Evolutionary conservation across 2,329 filamentous ascomycete species (phyloP), one percentile per base, ranked within the genome.

Genomic region (Claviceps sp.): DNA sequence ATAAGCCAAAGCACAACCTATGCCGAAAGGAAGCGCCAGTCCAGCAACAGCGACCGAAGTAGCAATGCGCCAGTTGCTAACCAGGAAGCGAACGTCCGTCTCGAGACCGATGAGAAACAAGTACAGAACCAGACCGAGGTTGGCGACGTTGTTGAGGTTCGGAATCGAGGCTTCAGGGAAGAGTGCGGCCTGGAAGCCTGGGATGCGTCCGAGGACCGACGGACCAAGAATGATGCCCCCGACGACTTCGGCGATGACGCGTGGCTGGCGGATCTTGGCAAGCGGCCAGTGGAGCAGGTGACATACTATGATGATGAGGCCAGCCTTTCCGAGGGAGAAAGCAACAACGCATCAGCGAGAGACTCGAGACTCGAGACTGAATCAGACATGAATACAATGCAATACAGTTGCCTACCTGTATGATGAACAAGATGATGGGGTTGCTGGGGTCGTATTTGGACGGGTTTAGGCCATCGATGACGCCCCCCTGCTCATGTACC

Each of bases 41-140:
- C 89, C 89, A 4, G 84, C 81, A 0, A 89, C 69, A 1, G 86
- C 87, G 2, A 95, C 89, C 59, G 81, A 85, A 17, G 85, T 66
- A 0, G 89, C 89, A 4, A 89, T 74, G 46, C 78, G 80, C 89
- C 89, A 95, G 62, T 95, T 94, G 61, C 77, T 81, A 30, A 82
- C 68, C 54, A 95, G 77, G 60, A 89, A 82, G 42, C 85, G 78
- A 43, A 95, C 72, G 62, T 95, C 88, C 45, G 90, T 88, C 70
- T 95, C 89, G 3, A 95, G 74, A 2, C 88, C 89, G 24, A 95
- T 88, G 53, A 95, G 74, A 68, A 95, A 95, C 39, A 95, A 73
- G 64, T 93, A 95, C 7, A 95, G 74, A 14, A 94, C 78, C 50
- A 95, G 72, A 5, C 89, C 89, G 3, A 95, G 69, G 59, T 93